phyloP scores from a whole-genome alignment of 257 asterid species.

The Przewalskia tangutica region DNA sequence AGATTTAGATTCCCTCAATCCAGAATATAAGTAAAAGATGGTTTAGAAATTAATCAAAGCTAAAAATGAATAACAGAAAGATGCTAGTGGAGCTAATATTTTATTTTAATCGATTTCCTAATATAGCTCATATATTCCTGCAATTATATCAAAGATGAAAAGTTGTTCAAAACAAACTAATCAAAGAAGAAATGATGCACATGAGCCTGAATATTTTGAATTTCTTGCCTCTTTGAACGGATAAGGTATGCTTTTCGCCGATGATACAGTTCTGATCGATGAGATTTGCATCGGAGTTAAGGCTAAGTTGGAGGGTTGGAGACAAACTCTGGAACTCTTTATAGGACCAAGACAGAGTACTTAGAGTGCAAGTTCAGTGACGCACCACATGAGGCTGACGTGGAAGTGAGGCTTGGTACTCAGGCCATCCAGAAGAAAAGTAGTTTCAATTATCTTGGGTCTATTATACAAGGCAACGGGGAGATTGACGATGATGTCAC shows the following conservation, averaged over 20 bases:
- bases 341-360: too few relatives aligned
- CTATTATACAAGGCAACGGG: too few relatives aligned
- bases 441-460: too few relatives aligned
- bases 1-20: neutral
- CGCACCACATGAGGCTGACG: too few relatives aligned
- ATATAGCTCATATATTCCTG: neutral
- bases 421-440: too few relatives aligned
- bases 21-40: neutral
- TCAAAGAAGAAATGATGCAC: neutral
- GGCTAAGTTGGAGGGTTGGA: too few relatives aligned
- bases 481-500: too few relatives aligned
- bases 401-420: too few relatives aligned
- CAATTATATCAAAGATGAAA: neutral
- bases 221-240: neutral
- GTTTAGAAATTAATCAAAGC: neutral
- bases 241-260: neutral
- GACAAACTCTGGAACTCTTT: too few relatives aligned
- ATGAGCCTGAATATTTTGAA: neutral
- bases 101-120: neutral
- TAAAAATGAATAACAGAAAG: neutral
- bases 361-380: too few relatives aligned
- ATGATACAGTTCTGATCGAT: too few relatives aligned
- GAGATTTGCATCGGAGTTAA: too few relatives aligned
- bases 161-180: neutral
- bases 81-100: neutral